Evolutionary conservation across 371 early-diverging fungal species (phyloP).

Genomic region (Mortierella sp.): DNA sequence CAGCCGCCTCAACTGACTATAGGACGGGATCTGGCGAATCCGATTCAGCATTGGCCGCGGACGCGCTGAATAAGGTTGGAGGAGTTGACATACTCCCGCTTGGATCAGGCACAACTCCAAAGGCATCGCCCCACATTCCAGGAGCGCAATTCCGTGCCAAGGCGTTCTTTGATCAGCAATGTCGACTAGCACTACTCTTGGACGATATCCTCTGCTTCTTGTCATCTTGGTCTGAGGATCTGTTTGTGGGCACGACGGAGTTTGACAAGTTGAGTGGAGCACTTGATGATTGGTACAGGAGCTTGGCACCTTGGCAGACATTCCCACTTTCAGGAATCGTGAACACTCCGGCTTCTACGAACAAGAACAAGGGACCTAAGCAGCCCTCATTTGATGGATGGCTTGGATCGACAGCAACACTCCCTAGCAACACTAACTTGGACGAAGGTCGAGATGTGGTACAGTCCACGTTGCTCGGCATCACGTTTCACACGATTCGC

Average conservation of each 20-base stretch:
- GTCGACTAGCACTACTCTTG: constrained; percentile 41
- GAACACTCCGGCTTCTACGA: neutral
- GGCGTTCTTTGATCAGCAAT: constrained; percentile 48
- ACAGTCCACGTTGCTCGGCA: constrained; percentile 37
- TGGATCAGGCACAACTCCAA: constrained; percentile 12
- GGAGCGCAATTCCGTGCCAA: constrained; percentile 37
- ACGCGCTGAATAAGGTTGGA: neutral
- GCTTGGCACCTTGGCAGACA: constrained; percentile 35
- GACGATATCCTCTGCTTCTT: constrained; percentile 41
- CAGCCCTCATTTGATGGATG: neutral
- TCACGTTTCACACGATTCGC: constrained; percentile 44
- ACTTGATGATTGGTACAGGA: constrained; percentile 46
- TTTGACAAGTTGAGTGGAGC: constrained; percentile 40
- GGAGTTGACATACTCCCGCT: constrained; percentile 3
- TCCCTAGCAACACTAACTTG: constrained; percentile 11
- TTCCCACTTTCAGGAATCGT: constrained; percentile 39
- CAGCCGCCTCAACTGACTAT: constrained; percentile 10
- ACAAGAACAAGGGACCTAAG: constrained; percentile 9
- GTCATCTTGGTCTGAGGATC: constrained; percentile 43
- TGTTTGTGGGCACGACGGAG: constrained; percentile 41
- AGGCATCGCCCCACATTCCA: constrained; percentile 19
- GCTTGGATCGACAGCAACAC: neutral
- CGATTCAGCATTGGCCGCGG: neutral
- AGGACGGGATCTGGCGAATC: constrained; percentile 1
- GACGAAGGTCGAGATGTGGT: constrained; percentile 43